These are phyloP conservation scores for Lanmaoa rubissima DNA, from an alignment of 768 basidiomycete species.

Conservation along the genomic window DNA sequence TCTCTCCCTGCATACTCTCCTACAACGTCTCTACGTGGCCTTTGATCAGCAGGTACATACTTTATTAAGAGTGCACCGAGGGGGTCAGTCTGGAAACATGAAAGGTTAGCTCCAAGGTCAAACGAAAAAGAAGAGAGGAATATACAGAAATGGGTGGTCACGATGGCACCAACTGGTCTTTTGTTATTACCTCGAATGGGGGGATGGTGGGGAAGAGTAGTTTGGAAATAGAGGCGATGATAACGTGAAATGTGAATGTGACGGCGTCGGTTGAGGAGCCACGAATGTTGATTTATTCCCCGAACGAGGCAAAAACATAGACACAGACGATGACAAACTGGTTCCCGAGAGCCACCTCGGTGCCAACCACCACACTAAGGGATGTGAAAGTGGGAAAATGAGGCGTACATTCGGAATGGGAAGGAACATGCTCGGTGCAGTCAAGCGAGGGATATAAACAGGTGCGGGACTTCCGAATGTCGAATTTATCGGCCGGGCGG, in stretches of 20 bases:
- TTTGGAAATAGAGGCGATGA: conserved; percentile 7
- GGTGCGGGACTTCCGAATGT: conserved; percentile 15
- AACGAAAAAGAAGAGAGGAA: background rate
- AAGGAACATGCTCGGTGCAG: conserved; percentile 76
- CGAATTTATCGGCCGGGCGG: conserved; percentile 31
- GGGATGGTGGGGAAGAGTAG: background rate
- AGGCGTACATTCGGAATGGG: conserved; percentile 87
- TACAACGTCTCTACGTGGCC: conserved; percentile 68
- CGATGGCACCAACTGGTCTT: conserved; percentile 3
- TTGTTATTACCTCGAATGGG: conserved; percentile 3
- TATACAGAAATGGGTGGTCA: conserved; percentile 7
- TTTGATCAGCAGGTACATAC: conserved; percentile 76
- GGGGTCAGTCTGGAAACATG: conserved; percentile 64
- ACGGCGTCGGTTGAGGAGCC: background rate
- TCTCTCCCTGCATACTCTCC: conserved; percentile 75
- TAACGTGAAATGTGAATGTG: background rate
- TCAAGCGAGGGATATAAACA: conserved; percentile 65
- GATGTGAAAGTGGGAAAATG: conserved; percentile 42
- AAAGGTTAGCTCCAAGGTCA: conserved; percentile 3
- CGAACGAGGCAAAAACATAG: conserved; percentile 27
- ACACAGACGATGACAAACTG: conserved; percentile 39
- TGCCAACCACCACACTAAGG: conserved; percentile 60
- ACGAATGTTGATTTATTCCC: background rate
- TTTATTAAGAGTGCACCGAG: conserved; percentile 78
- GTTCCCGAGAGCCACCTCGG: conserved; percentile 33